Base-by-base conservation (phyloP, 257 asterid genomes). In the Plantago ovata region DNA sequence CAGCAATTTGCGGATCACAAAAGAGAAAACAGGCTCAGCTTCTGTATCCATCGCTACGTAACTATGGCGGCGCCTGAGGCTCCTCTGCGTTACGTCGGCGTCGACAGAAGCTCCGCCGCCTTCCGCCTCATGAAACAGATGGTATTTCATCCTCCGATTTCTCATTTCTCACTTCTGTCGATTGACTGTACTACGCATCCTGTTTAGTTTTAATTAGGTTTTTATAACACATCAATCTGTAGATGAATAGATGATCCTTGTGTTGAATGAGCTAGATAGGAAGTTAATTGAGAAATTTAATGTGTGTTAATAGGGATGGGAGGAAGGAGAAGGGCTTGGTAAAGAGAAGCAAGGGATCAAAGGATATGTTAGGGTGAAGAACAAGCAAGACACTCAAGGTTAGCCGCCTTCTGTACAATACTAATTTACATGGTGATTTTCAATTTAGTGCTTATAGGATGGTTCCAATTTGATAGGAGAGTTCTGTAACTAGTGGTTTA, bases 311-410 rank as follows among this genome's bases (percentile, higher is more conserved):
- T 64, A 92, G 98, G 96, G 98, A 60, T 92, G 96, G 98, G 98
- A 88, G 84, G 98, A 92, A 85, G 98, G 98, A 63, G 96, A 92
- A 79, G 98, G 98, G 40, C 86, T 88, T 21, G 98, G 98, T 52
- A 92, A 79, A 72, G 95, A 88, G 47, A 92, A 92, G 63, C 98
- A 92, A 80, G 98, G 98, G 39, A 92, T 92, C 75, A 92, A 92
- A 80, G 96, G 98, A 56, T 65, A 88, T 62, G 84, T 88, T 56
- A 74, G 84, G 69, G 96, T 88, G 64, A 74, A 88, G 78, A 92
- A 92, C 81, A 92, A 85, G 72, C 96, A 88, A 69, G 96, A 88
- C 58, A 88, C 87, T 42, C 63, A 72, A 73, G 98, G 98, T 87
- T 60, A 11, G 55, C 56, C 28, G 5, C 41, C 9, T 10, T 10